Conservation (phyloP, 192 early-diverging fungal genomes). For the Coemansia sp. region DNA sequence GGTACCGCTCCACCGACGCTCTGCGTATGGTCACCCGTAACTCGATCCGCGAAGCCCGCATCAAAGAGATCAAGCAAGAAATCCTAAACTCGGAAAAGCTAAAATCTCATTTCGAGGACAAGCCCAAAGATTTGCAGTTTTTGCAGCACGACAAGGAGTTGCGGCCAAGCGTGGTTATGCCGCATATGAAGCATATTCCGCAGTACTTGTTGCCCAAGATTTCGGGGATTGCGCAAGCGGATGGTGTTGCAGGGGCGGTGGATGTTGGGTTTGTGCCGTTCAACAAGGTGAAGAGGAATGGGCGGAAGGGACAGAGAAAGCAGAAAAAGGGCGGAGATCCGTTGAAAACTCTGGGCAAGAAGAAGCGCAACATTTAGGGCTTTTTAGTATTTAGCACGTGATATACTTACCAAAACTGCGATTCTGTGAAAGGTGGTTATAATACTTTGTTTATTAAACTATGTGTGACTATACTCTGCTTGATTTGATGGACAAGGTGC, state of each 20-base stretch:
- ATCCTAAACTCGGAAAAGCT: conserved; percentile 95
- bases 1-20: conserved; percentile 88
- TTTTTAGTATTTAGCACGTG: neutral
- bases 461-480: neutral
- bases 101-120: conserved; percentile 95
- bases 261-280: conserved; percentile 55
- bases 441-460: neutral
- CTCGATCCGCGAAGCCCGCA: conserved; percentile 83
- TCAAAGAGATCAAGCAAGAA: conserved; percentile 95
- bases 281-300: conserved; percentile 40
- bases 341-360: conserved; percentile 45
- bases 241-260: conserved; percentile 34
- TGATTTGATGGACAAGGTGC: neutral
- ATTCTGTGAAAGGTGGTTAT: no score
- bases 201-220: conserved; percentile 90
- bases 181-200: conserved; percentile 92
- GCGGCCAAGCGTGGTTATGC: conserved; percentile 77
- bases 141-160: conserved; percentile 89
- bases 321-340: conserved; percentile 30
- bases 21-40: conserved; percentile 71
- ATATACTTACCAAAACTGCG: neutral
- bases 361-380: conserved; percentile 27
- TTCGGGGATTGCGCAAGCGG: conserved; percentile 45
- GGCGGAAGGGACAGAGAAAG: conserved; percentile 12
- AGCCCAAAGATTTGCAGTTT: conserved; percentile 87